A percentile compares a stretch with the other conserved stretches of the same genome.
Evolutionary conservation across 192 early-diverging fungal species (phyloP).

Genomic region (Podila horticola): DNA sequence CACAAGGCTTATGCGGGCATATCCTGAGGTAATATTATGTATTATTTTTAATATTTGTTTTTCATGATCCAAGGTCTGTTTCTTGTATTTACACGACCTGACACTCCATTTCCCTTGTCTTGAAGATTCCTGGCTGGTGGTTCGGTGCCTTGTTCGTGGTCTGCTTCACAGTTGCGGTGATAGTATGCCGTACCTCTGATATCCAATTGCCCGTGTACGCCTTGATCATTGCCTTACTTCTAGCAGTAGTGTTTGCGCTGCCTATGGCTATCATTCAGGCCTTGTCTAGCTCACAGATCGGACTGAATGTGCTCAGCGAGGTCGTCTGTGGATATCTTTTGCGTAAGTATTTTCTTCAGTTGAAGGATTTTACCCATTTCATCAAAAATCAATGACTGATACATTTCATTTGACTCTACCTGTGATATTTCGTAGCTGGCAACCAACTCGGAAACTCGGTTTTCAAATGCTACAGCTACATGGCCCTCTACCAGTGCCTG

Average conservation of each 20-base stretch:
- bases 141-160: slow-evolving; percentile 57
- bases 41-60: not conserved
- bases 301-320: slow-evolving; percentile 69
- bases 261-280: slow-evolving; percentile 66
- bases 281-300: slow-evolving; percentile 61
- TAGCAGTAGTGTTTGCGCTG: slow-evolving; percentile 58
- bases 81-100: not conserved
- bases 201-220: slow-evolving; percentile 60
- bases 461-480: slow-evolving; percentile 70
- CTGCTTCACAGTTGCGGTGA: slow-evolving; percentile 50
- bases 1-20: slow-evolving; percentile 32
- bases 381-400: too few relatives aligned
- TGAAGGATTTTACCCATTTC: too few relatives aligned
- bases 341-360: slow-evolving; percentile 15
- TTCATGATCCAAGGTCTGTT: slow-evolving; percentile 62
- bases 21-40: slow-evolving; percentile 20
- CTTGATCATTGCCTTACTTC: slow-evolving; percentile 53
- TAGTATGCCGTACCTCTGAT: slow-evolving; percentile 33
- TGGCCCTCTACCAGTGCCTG: slow-evolving; percentile 81
- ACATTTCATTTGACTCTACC: not conserved
- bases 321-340: slow-evolving; percentile 62
- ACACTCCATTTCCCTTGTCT: slow-evolving; percentile 7
- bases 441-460: slow-evolving; percentile 60
- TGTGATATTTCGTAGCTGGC: slow-evolving; percentile 59
- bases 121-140: slow-evolving; percentile 66